Evolutionary conservation across 1,139 yeast species (phyloP), one percentile per base, ranked within the genome.

Genomic region (Geotrichum candidum): DNA sequence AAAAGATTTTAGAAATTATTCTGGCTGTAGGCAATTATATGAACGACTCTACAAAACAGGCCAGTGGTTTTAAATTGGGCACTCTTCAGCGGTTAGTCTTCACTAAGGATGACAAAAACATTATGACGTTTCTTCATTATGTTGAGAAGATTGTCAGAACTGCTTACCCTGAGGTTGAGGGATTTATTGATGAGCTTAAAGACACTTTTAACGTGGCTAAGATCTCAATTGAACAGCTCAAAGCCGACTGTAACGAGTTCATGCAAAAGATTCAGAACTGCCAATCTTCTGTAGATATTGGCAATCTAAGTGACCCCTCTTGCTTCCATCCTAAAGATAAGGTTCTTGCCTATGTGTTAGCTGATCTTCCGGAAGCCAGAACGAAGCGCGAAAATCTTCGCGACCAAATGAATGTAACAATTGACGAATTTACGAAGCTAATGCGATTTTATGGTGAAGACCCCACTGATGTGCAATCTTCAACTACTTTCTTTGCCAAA

Each of bases 381-480:
- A 77, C 78, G 56, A 89, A 88, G 73, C 81, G 84, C 58, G 77
- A 80, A 6, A 72, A 82, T 22, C 76, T 94, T 58, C 82, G 81
- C 56, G 76, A 79, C 15, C 92, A 86, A 65, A 75, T 87, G 64
- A 78, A 77, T 60, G 74, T 80, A 18, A 84, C 94, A 0, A 72
- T 83, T 53, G 73, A 76, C 1, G 86, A 83, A 56, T 84, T 86
- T 66, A 79, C 81, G 45, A 79, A 81, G 56, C 76, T 90, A 58
- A 86, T 94, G 94, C 77, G 77, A 58, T 87, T 84, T 70, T 94
- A 87, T 73, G 99, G 98, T 9, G 99, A 94, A 72, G 86, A 87
- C 69, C 79, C 84, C 1, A 73, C 75, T 4, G 96, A 90, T 69
- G 69, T 77, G 5, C 76, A 82, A 18, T 84, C 91, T 66, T 82